These are phyloP conservation scores for Ulota crispa DNA, from an alignment of 225 moss, liverwort and hornwort species.

Conservation along the genomic window DNA sequence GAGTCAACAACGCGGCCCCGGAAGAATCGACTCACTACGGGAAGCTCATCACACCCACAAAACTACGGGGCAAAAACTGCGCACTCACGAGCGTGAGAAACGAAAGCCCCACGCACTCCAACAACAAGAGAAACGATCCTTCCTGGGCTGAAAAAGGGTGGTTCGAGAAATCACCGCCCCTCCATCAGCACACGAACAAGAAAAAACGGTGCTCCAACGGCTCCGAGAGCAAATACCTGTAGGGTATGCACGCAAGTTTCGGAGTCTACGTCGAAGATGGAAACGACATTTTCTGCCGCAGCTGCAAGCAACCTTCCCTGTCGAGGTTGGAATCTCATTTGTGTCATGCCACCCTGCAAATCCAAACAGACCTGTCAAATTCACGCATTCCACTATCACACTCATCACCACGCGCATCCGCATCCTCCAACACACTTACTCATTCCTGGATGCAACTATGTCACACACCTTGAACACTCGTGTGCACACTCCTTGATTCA, in stretches of 20 bases:
- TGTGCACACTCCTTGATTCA: conserved; percentile 82
- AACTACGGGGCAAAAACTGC: background rate
- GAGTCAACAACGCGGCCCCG: conserved; percentile 1
- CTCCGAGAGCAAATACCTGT: conserved; percentile 53
- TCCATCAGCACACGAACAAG: background rate
- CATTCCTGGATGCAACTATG: background rate
- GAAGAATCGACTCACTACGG: background rate
- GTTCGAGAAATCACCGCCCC: background rate
- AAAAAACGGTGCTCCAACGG: background rate
- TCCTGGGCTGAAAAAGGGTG: too few species aligned
- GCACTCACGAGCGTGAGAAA: background rate
- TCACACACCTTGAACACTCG: conserved; percentile 86
- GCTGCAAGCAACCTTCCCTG: conserved; percentile 94
- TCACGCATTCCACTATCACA: background rate
- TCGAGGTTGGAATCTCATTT: conserved; percentile 99
- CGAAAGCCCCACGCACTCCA: background rate
- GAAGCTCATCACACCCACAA: background rate
- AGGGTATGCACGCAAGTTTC: conserved; percentile 85
- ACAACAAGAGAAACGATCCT: background rate
- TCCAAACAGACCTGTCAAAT: conserved; percentile 15
- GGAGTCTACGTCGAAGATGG: conserved; percentile 96
- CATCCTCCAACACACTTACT: background rate
- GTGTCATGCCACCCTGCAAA: conserved; percentile 91
- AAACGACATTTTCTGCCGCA: conserved; percentile 92
- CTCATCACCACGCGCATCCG: background rate